phyloP scores from a whole-genome alignment of 768 basidiomycete species.

The Hygrophoropsis aurantiaca region DNA sequence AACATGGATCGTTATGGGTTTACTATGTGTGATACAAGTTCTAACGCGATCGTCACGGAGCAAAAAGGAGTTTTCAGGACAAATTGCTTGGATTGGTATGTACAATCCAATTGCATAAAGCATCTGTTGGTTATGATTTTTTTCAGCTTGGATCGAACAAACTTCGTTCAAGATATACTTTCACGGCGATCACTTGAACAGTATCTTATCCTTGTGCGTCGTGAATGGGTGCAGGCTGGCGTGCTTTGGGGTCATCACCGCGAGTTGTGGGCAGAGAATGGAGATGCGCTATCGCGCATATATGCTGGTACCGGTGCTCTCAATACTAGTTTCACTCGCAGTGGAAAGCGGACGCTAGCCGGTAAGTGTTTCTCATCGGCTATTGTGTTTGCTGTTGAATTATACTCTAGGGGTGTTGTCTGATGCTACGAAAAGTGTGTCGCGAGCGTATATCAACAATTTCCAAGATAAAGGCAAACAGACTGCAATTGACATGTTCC shows the following conservation, averaged over 20 bases:
- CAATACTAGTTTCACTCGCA: constrained; percentile 95
- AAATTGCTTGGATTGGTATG: constrained; percentile 93
- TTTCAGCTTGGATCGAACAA: constrained; percentile 89
- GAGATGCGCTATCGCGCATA: constrained; percentile 88
- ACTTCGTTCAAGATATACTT: constrained; percentile 94
- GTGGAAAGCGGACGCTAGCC: constrained; percentile 90
- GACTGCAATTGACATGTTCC: constrained; percentile 89
- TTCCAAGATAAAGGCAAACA: constrained; percentile 97
- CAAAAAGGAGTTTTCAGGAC: constrained; percentile 93
- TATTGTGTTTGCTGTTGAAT: constrained; percentile 6
- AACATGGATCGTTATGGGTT: constrained; percentile 83
- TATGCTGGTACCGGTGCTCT: constrained; percentile 93
- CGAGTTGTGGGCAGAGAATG: constrained; percentile 96
- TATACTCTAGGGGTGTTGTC: constrained; percentile 71
- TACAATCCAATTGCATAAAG: constrained; percentile 11
- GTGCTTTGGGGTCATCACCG: constrained; percentile 85
- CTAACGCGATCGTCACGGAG: constrained; percentile 75
- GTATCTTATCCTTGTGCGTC: constrained; percentile 76
- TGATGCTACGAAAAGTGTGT: constrained; percentile 95
- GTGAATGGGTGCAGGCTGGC: constrained; percentile 69
- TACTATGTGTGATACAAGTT: constrained; percentile 69
- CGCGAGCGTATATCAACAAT: constrained; percentile 96
- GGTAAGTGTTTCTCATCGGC: constrained; percentile 39
- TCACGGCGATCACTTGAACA: constrained; percentile 80
- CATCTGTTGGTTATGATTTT: constrained; percentile 5